These are phyloP conservation scores for Aspergillus sclerotiicarbonarius DNA, from an alignment of 495 filamentous ascomycete species.

Conservation along the genomic window DNA sequence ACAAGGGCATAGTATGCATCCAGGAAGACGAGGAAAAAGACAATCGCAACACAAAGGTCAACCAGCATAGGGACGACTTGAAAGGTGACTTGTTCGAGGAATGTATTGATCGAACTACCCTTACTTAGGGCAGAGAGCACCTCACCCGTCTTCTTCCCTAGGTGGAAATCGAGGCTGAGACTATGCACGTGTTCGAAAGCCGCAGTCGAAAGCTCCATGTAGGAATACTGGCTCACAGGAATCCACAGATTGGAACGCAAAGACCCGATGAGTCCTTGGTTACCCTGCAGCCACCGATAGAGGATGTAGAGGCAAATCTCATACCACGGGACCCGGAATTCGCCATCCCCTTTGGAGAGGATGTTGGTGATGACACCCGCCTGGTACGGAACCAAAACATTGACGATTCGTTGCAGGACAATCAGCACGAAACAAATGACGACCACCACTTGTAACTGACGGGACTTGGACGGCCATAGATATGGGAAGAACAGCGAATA, in stretches of 20 bases:
- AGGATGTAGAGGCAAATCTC: conserved; percentile 75
- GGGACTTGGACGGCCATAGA: conserved; percentile 82
- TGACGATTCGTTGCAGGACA: conserved; percentile 72
- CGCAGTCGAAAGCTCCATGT: conserved; percentile 88
- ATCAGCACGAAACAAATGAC: conserved; percentile 76
- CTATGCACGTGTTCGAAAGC: conserved; percentile 96
- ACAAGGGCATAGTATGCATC: conserved; percentile 93
- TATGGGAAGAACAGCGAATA: conserved; percentile 92
- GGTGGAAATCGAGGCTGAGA: conserved; percentile 92
- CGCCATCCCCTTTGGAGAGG: conserved; percentile 50
- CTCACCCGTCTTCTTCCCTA: conserved; percentile 95
- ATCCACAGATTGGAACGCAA: conserved; percentile 85
- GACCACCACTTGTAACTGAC: conserved; percentile 69
- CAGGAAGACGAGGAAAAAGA: conserved; percentile 75
- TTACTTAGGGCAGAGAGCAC: conserved; percentile 94
- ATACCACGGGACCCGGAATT: conserved; percentile 59
- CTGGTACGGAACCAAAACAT: conserved; percentile 76
- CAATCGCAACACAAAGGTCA: conserved; percentile 83
- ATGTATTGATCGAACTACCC: conserved; percentile 92
- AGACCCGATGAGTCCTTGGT: conserved; percentile 81
- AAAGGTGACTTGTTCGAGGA: conserved; percentile 94
- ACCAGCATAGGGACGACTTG: conserved; percentile 92
- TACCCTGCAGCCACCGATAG: conserved; percentile 83
- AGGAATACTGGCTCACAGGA: conserved; percentile 93
- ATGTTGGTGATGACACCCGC: conserved; percentile 69